A percentile compares a stretch with the other conserved stretches of the same genome.
Conservation (phyloP, 2,329 filamentous ascomycete genomes). For the Aaosphaeria arxii region DNA sequence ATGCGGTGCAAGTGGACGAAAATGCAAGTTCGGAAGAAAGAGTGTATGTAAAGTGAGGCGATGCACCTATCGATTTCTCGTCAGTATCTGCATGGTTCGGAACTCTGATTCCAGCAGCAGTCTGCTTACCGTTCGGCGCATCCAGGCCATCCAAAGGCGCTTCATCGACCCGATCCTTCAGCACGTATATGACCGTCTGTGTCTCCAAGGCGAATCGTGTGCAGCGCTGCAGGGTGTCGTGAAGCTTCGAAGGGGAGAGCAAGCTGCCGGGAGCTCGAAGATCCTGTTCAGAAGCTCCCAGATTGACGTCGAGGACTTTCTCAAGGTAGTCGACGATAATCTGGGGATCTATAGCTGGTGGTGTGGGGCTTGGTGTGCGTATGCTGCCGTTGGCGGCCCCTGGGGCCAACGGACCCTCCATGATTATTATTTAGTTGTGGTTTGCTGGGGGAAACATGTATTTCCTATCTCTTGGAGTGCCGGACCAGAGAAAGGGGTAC, state of each 20-base stretch:
- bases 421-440: constrained; percentile 24
- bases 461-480: constrained; percentile 16
- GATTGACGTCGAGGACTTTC: constrained; percentile 46
- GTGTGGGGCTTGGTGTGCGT: constrained; percentile 34
- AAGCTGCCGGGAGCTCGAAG: constrained; percentile 79
- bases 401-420: constrained; percentile 42
- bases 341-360: constrained; percentile 45
- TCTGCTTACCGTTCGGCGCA: constrained; percentile 26
- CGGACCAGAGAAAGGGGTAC: constrained; percentile 3
- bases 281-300: constrained; percentile 63
- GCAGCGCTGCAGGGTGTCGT: constrained; percentile 83
- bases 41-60: constrained; percentile 65
- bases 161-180: constrained; percentile 69
- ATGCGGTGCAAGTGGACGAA: constrained; percentile 75
- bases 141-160: constrained; percentile 27
- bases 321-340: constrained; percentile 48
- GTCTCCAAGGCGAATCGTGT: constrained; percentile 85
- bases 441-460: constrained; percentile 30
- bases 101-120: neutral
- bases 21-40: constrained; percentile 80
- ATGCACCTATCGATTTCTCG: constrained; percentile 36
- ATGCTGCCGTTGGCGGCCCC: constrained; percentile 39
- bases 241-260: constrained; percentile 67
- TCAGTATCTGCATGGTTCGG: constrained; percentile 7
- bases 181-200: constrained; percentile 84